Evolutionary conservation across 257 asterid genomes (phyloP), one percentile per base, ranked within the genome.

Genomic region (Pogostemon cablin): DNA sequence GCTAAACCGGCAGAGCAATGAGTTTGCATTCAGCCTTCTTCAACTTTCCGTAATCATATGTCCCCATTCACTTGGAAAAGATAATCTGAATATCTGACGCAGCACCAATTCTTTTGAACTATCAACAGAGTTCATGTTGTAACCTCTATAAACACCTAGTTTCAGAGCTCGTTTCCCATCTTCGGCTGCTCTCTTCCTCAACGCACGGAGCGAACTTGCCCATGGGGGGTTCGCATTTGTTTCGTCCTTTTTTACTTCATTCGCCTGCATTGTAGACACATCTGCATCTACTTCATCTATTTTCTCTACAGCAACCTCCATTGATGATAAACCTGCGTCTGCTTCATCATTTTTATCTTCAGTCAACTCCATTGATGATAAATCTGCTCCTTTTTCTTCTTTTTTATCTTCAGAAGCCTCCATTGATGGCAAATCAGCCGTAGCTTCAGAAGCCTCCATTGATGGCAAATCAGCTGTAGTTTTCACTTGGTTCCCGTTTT

Each of bases 71-170:
- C 60, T 38, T 11, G 87, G 87, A 74, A 84, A 74, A 25, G 87
- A 77, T n/a, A 96, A 86, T 77, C 75, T 81, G 83, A 90, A 88
- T 81, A 88, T 79, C 82, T 85, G 87, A 67, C 44, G 73, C 42
- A 90, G 89, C 74, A 69, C 82, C 65, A 2, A 38, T 57, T 68
- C 80, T 46, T 88, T 80, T 4, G 79, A 38, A 9, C 67, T 55
- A 50, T 86, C 82, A 32, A 90, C 82, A 54, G 77, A 72, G 62
- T 68, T 79, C 64, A 66, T 62, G 41, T 68, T 70, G 67, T 62
- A 53, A 20, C 77, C 79, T 69, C 72, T 72, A 74, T 83, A 78
- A 38, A 82, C 81, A 39, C 92, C 93, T 8, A 83, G 88, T 71
- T 72, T 84, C 71, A 83, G 62, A 6, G 85, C 87, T 73, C 65